phyloP scores from a whole-genome alignment of 345 rosid species.

The Murraya paniculata region DNA sequence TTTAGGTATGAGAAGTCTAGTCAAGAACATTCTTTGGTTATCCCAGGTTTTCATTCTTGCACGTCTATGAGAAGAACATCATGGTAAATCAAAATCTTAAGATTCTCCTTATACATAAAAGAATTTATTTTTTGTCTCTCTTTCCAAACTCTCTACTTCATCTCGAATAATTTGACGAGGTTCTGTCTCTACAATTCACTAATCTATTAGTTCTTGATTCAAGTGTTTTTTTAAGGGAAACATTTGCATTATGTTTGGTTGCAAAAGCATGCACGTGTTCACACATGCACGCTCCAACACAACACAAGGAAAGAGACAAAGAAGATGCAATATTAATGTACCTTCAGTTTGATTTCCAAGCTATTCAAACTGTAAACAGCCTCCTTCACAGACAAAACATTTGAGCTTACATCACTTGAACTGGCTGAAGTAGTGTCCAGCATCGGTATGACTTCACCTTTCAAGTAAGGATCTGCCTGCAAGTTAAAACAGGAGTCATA shows the following conservation, averaged over 20 bases:
- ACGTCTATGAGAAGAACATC: not conserved
- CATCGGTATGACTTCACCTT: slow-evolving; percentile 64
- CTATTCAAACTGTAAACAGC: slow-evolving; percentile 56
- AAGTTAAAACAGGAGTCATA: not conserved
- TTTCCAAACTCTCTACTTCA: not conserved
- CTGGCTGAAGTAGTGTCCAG: slow-evolving; percentile 35
- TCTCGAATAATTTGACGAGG: not conserved
- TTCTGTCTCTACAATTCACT: not conserved
- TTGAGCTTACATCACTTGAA: slow-evolving; percentile 30
- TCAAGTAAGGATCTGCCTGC: slow-evolving; percentile 78
- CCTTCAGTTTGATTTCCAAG: slow-evolving; percentile 83
- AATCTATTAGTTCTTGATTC: not conserved
- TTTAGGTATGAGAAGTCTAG: not conserved
- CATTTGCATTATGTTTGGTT: not conserved
- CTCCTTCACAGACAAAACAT: slow-evolving; percentile 45
- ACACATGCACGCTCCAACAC: not conserved
- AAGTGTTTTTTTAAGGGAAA: not conserved
- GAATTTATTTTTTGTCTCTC: not conserved
- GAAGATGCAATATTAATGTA: slow-evolving; percentile 24
- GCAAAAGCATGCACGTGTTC: not conserved
- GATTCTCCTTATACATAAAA: not conserved
- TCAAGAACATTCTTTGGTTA: not conserved
- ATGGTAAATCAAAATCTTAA: not conserved
- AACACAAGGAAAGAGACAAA: not conserved
- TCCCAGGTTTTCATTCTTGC: not conserved